phyloP scores from a whole-genome alignment of 1,284 basidiomycete genomes.

The Malassezia caprae region DNA sequence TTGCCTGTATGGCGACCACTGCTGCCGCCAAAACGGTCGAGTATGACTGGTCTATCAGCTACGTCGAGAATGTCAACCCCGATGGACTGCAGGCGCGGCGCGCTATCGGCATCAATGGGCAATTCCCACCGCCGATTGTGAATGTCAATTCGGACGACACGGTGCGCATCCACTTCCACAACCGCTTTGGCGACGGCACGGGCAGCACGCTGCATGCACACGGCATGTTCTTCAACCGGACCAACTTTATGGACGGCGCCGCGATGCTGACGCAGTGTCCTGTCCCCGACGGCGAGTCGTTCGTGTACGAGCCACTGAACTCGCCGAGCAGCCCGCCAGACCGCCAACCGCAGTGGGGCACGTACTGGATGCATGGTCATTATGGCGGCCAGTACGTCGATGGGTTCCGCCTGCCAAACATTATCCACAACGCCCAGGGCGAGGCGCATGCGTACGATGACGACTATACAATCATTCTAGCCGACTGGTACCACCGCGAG shows the following conservation, averaged over 20 bases:
- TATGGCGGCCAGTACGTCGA: conserved; percentile 50
- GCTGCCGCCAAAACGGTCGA: not conserved
- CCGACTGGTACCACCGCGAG: conserved; percentile 58
- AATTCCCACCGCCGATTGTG: conserved; percentile 6
- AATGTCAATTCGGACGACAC: conserved; percentile 24
- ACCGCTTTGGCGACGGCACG: conserved; percentile 18
- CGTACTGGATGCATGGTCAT: conserved; percentile 60
- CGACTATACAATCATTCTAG: conserved; percentile 74
- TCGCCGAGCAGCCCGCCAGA: conserved; percentile 56
- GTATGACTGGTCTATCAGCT: conserved; percentile 61
- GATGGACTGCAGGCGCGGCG: conserved; percentile 33
- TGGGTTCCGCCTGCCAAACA: conserved; percentile 65
- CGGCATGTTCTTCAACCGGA: conserved; percentile 82
- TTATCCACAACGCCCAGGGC: conserved; percentile 54
- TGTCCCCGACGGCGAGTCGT: conserved; percentile 64
- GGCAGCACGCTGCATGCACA: conserved; percentile 48
- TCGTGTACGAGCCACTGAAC: conserved; percentile 69
- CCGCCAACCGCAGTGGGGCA: conserved; percentile 55
- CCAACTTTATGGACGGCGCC: conserved; percentile 66
- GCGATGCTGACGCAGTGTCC: conserved; percentile 73
- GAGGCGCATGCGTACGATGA: conserved; percentile 65
- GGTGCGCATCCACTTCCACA: conserved; percentile 18
- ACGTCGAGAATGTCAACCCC: conserved; percentile 33
- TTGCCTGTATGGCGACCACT: not conserved
- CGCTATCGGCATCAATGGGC: conserved; percentile 15